Conservation (phyloP, 768 basidiomycete species). For the Xerocomus spinulosus region DNA sequence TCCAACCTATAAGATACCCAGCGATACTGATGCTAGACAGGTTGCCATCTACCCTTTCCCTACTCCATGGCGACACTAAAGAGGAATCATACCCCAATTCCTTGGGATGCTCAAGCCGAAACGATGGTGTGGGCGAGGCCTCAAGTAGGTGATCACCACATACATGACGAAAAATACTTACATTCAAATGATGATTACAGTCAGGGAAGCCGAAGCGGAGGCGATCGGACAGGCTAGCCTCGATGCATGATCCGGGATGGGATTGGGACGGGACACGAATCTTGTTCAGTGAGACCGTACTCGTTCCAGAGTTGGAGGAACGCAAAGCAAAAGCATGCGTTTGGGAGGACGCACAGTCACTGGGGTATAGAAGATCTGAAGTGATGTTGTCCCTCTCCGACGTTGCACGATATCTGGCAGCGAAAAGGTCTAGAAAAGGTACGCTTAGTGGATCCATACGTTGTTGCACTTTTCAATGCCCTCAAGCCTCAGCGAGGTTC, state of each 20-base stretch:
- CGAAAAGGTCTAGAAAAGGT: conserved; percentile 14
- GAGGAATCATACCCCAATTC: conserved; percentile 9
- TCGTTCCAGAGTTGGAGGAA: conserved; percentile 1
- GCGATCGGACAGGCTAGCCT: conserved; percentile 8
- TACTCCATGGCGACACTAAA: conserved; percentile 18
- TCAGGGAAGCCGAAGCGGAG: conserved; percentile 11
- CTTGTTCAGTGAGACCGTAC: neutral
- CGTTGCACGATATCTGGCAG: neutral
- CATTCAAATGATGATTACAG: conserved; percentile 1
- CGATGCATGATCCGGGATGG: conserved; percentile 18
- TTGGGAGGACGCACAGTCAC: neutral
- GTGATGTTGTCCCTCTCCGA: conserved; percentile 2
- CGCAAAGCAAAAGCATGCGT: neutral
- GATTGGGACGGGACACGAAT: conserved; percentile 22
- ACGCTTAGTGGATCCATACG: neutral
- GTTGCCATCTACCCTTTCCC: neutral
- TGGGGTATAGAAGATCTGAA: neutral
- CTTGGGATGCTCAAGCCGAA: conserved; percentile 7
- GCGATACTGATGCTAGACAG: neutral
- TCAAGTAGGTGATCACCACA: conserved; percentile 3
- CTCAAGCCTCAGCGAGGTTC: conserved; percentile 6
- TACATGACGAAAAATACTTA: neutral
- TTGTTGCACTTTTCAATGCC: neutral
- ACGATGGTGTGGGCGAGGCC: conserved; percentile 10
- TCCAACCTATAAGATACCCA: no score